phyloP scores from a whole-genome alignment of 345 rosid genomes.

The Crucihimalaya himalaica region DNA sequence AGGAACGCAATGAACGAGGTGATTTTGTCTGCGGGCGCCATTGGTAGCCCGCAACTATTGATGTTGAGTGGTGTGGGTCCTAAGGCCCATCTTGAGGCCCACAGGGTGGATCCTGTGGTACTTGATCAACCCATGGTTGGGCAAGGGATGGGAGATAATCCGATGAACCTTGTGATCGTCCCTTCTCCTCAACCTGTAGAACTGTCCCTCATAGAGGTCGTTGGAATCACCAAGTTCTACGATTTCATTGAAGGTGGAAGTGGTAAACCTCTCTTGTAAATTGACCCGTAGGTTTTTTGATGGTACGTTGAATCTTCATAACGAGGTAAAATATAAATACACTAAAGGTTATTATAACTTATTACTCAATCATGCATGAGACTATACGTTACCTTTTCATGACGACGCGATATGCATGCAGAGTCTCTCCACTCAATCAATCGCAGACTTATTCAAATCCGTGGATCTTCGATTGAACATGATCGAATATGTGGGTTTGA shows the following conservation, averaged over 20 bases:
- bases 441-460: too few relatives aligned
- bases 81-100: conserved; percentile 40
- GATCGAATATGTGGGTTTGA: conserved; percentile 37
- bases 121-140: conserved; percentile 67
- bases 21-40: conserved; percentile 66
- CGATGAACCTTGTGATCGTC: conserved; percentile 53
- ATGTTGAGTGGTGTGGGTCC: conserved; percentile 87
- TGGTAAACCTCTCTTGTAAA: conserved; percentile 44
- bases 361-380: neutral
- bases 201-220: conserved; percentile 54
- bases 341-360: neutral
- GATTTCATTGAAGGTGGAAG: conserved; percentile 57
- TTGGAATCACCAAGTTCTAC: conserved; percentile 54
- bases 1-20: conserved; percentile 49
- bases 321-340: conserved; percentile 40
- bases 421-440: conserved; percentile 1
- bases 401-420: neutral
- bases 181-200: conserved; percentile 67
- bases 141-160: conserved; percentile 77
- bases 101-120: conserved; percentile 43
- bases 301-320: conserved; percentile 28
- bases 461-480: neutral
- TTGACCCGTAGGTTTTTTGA: conserved; percentile 38
- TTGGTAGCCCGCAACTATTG: conserved; percentile 78
- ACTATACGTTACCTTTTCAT: neutral